These are phyloP conservation scores for Aristolochia contorta DNA, from an alignment of 164 flowering plant species.

Conservation along the genomic window DNA sequence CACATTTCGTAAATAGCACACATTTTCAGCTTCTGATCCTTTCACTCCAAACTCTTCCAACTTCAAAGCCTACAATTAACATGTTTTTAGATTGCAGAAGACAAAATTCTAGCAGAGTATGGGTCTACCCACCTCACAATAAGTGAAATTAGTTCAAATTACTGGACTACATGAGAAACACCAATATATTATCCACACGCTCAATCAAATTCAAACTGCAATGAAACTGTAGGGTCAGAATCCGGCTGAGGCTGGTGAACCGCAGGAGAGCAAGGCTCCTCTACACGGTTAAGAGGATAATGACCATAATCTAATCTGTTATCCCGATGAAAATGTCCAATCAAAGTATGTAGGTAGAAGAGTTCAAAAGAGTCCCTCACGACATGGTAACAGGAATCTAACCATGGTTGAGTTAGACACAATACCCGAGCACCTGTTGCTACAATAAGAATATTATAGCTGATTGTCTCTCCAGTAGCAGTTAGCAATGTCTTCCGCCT, in stretches of 20 bases:
- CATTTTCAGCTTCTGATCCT: conserved; percentile 83
- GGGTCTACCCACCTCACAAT: too few relatives aligned
- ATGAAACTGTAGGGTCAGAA: too few relatives aligned
- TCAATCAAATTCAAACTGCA: too few relatives aligned
- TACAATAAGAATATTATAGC: conserved; percentile 74
- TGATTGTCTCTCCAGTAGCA: conserved; percentile 88
- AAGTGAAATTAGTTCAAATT: too few relatives aligned
- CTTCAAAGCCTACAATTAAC: conserved; percentile 60
- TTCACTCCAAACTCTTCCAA: conserved; percentile 91
- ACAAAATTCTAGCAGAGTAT: background rate
- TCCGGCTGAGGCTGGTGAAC: too few relatives aligned
- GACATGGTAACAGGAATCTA: background rate
- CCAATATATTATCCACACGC: too few relatives aligned
- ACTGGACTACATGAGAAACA: too few relatives aligned
- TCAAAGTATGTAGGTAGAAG: too few relatives aligned
- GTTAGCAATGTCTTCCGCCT: conserved; percentile 76
- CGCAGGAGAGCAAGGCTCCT: too few relatives aligned
- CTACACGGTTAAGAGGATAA: too few relatives aligned
- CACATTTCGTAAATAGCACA: conserved; percentile 78
- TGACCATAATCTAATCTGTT: too few relatives aligned
- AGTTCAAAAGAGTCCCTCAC: background rate
- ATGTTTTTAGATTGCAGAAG: conserved; percentile 7
- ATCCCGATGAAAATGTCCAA: too few relatives aligned
- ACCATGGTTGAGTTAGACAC: conserved; percentile 19
- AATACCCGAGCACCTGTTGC: conserved; percentile 99